Evolutionary conservation across 2,329 filamentous ascomycete genomes (phyloP), one percentile per base, ranked within the genome.

Genomic region (Balansia obtecta): DNA sequence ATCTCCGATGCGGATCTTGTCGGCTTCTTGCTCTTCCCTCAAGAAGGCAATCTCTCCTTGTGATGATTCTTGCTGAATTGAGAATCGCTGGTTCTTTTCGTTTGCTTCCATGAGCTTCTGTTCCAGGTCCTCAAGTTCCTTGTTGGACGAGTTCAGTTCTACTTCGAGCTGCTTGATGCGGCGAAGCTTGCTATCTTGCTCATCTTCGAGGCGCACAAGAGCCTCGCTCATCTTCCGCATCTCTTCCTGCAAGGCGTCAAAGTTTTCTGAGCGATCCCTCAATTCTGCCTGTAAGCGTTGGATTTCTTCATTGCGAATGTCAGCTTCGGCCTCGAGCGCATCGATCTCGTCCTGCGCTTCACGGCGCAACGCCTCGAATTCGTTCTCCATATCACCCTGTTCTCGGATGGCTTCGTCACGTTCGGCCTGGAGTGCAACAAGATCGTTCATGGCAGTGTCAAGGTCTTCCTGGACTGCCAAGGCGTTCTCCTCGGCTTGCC

Each of bases 1-100:
- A 61, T 97, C 89, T 38, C 91, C 88, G 60, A 98, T 97, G 68
- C 89, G 90, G 64, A 98, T 95, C 75, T 98, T 98, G 72, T 98
- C 93, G 16, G 80, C 81, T 67, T 98, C 93, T 66, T 98, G 93
- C 70, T 98, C 93, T 63, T 98, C 93, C 1, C 93, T 83, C 47
- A 98, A 68, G 75, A 98, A 98, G 1, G 87, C 83, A 67, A 97
- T 94, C 66, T 98, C 93, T 52, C 85, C 85, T 60, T 96, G 91
- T 51, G 86, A 85, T 5, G 88, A 95, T 67, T 98, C 93, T 56
- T 91, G 85, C 62, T 97, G 90, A 33, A 98, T 88, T 4, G 86
- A 84, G 2, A 97, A 75, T 49, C 90, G 81, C 60, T 95, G 86
- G 45, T 86, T 84, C 73, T 97, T 97, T 58, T 85, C 82, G 61